Conservation (phyloP, 257 asterid species). For the Cinchona pubescens region DNA sequence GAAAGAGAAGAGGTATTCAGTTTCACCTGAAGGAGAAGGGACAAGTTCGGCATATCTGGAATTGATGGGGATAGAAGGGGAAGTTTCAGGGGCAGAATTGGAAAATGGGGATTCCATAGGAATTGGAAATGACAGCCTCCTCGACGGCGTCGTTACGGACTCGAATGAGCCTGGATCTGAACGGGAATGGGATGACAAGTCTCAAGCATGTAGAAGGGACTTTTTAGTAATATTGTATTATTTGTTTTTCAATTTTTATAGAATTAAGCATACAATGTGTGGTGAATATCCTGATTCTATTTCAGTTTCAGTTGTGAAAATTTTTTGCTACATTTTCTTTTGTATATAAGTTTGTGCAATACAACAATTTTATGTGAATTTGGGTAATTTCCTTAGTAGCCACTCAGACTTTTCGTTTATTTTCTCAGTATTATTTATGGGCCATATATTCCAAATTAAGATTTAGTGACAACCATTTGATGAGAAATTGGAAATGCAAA, state of each 20-base stretch:
- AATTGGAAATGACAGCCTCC: not conserved
- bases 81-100: conserved; percentile 4
- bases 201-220: not conserved
- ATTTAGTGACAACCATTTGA: too few relatives aligned
- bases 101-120: conserved; percentile 21
- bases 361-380: not conserved
- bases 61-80: conserved; percentile 13
- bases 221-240: conserved; percentile 4
- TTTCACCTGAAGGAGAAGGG: conserved; percentile 27
- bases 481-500: too few relatives aligned
- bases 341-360: not conserved
- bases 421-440: too few relatives aligned
- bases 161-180: not conserved
- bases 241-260: not conserved
- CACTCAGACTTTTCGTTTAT: too few relatives aligned
- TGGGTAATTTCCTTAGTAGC: not conserved
- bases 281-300: not conserved
- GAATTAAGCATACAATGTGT: not conserved
- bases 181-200: not conserved
- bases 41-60: conserved; percentile 16
- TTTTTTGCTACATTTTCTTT: not conserved
- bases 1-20: not conserved
- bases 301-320: not conserved
- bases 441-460: too few relatives aligned
- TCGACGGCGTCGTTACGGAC: conserved; percentile 10